Base-by-base conservation (phyloP, 176 grass and related monocot species). In the Aechmea fasciata region DNA sequence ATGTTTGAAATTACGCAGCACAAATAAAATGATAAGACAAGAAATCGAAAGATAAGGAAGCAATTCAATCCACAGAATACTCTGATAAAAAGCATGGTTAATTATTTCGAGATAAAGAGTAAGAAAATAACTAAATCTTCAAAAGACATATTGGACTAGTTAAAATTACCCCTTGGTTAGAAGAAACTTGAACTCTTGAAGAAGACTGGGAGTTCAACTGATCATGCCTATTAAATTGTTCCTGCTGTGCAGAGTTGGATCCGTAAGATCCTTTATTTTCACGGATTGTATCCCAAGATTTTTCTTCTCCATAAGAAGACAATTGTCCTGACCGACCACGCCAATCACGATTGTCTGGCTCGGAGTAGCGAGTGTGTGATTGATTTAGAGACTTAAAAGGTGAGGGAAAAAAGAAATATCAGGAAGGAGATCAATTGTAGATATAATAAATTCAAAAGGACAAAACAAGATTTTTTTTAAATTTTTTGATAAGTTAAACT, bases 281-380 rank as follows among this genome's bases (percentile, higher is more conserved):
- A 64, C 83, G 79, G 48, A 92, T 78, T 50, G 84, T 82, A 70
- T 90, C 90, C 95, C 95, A 99, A 11, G 94, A 90, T 73, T 87
- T 86, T 74, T 90, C 90, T 61, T 93, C 90, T 62, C 41, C 67
- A 75, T 48, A 49, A 50, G 72, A 70, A 18, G 82, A 66, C 17
- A 68, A 57, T 72, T 80, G 85, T 57, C 66, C 80, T 53, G 84
- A 75, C 22, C 87, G 89, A 66, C 77, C 77, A 73, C 84, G 94
- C 94, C 94, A 99, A 69, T 93, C 89, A 83, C 90, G 86, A 48
- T 70, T 86, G 48, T 99, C 94, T 63, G 87, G 77, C 75, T 93
- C 90, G 51, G 75, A 68, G 78, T 90, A 99, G 15, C 84, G 84
- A 81, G 77, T 87, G 1, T 78, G 74, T 22, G 79, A 10, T 78